Percentiles rank a stretch among this genome's conserved stretches.
Evolutionary conservation across 1,284 basidiomycete species (phyloP).

Genomic region (Ustilago vetiveriae): DNA sequence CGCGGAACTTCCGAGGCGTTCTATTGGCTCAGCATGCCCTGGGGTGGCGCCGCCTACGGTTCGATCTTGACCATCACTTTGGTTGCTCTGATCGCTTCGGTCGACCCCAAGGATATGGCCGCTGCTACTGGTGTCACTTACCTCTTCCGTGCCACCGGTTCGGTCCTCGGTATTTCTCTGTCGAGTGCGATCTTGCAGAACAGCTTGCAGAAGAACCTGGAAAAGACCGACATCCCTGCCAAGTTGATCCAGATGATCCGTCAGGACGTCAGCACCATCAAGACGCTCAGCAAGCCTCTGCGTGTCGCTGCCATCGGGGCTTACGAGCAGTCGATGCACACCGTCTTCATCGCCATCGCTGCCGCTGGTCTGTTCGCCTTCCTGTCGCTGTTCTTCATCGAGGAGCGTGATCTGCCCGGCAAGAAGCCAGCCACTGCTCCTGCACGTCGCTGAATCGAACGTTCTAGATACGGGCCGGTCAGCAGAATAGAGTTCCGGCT

Average conservation of each 20-base stretch:
- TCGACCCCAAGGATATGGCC: conserved; percentile 67
- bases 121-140: conserved; percentile 67
- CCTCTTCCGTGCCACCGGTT: conserved; percentile 68
- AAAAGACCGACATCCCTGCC: conserved; percentile 53
- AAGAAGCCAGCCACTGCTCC: conserved; percentile 48
- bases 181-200: conserved; percentile 67
- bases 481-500: not conserved
- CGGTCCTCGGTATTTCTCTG: conserved; percentile 68
- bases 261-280: conserved; percentile 64
- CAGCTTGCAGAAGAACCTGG: conserved; percentile 61
- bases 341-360: conserved; percentile 66
- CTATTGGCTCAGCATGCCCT: conserved; percentile 66
- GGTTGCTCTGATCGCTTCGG: conserved; percentile 66
- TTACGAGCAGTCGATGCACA: conserved; percentile 66
- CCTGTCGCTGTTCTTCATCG: conserved; percentile 64
- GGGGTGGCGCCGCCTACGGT: conserved; percentile 66
- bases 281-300: conserved; percentile 49
- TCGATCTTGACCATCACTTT: conserved; percentile 67
- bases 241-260: conserved; percentile 65
- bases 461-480: no score
- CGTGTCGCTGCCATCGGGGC: conserved; percentile 63
- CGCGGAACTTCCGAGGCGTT: conserved; percentile 58
- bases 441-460: conserved; percentile 18
- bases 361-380: conserved; percentile 63
- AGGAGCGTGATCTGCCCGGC: conserved; percentile 65